Evolutionary conservation across 495 filamentous ascomycete species (phyloP), one percentile per base, ranked within the genome.

Genomic region (Penicillium longicatenatum): DNA sequence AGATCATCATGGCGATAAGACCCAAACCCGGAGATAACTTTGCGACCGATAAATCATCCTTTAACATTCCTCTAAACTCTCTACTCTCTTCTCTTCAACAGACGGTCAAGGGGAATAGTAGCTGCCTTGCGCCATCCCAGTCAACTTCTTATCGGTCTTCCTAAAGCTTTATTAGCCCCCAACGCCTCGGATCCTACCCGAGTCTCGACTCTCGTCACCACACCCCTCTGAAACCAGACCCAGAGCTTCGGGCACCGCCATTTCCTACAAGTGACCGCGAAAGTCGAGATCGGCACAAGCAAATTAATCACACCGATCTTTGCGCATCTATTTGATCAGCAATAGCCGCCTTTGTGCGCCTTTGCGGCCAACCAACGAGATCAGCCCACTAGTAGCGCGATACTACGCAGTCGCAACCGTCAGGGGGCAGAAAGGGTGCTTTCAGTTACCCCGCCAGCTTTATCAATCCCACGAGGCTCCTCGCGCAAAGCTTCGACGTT

Each of bases 1-100:
- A 56, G 58, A 55, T 61, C 58, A 61, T 61, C 58, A 55, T 60
- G 57, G 58, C 51, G 58, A 61, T 61, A 61, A 61, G 52, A 30
- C 29, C n/a, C 52, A 42, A 48, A 55, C 56, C 56, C 58, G 58
- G 58, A 61, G 58, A 61, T 61, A 61, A 39, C 37, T 39, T 16
- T n/a, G 53, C 46, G 35, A 42, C 29, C 47, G 58, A 61, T 61
- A 52, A 61, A 56, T 61, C 53, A 61, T 61, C 58, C 20, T 33
- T 26, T n/a, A 41, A 45, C 43, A n/a, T 9, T 46, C 45, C 21
- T n/a, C 46, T 55, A 30, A 16, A 14, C 31, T 39, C 14, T 39
- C 14, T 39, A 16, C 16, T n/a, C 6, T 39, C 37, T 39, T 0
- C 21, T 16, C 11, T 41, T 41, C 19, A 35, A 30, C 50, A 52